Evolutionary conservation across 1,284 basidiomycete genomes (phyloP).

Genomic region (Agaricales sp.): DNA sequence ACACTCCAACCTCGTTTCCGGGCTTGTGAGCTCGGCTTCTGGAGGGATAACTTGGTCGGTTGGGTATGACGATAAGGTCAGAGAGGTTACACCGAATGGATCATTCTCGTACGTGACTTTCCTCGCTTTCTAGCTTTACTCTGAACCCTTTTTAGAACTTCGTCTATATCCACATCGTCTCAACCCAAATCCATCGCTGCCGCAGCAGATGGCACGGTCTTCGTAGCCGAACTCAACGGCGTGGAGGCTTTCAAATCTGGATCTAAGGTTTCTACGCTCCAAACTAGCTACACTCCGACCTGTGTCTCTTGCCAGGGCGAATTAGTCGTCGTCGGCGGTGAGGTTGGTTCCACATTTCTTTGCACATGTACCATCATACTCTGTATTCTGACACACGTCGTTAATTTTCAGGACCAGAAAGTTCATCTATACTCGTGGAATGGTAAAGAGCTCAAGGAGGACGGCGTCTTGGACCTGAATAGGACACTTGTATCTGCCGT

Average conservation of each 20-base stretch:
- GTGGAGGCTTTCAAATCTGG: slow-evolving; percentile 65
- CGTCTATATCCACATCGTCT: slow-evolving; percentile 36
- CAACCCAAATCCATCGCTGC: slow-evolving; percentile 72
- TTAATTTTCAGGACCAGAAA: slow-evolving; percentile 60
- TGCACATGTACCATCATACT: background rate
- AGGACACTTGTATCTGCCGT: slow-evolving; percentile 67
- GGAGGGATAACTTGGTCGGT: slow-evolving; percentile 54
- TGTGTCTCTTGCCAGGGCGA: slow-evolving; percentile 43
- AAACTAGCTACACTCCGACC: slow-evolving; percentile 43
- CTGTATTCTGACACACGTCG: background rate
- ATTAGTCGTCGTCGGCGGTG: slow-evolving; percentile 65
- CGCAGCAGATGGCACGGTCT: slow-evolving; percentile 54
- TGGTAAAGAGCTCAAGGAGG: slow-evolving; percentile 47
- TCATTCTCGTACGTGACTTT: slow-evolving; percentile 45
- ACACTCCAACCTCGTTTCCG: slow-evolving; percentile 67
- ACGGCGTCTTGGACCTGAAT: slow-evolving; percentile 55
- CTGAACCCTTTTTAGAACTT: slow-evolving; percentile 26
- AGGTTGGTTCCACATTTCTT: slow-evolving; percentile 32
- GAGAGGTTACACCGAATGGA: slow-evolving; percentile 43
- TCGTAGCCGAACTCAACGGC: slow-evolving; percentile 56
- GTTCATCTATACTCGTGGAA: slow-evolving; percentile 67
- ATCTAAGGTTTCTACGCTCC: slow-evolving; percentile 50
- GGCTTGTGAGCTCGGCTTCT: slow-evolving; percentile 38
- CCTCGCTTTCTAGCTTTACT: slow-evolving; percentile 1
- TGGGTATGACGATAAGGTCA: slow-evolving; percentile 75